Evolutionary conservation across 169 alveolate genomes (phyloP), one percentile per base, ranked within the genome.

Genomic region (Plasmodium yoelii): DNA sequence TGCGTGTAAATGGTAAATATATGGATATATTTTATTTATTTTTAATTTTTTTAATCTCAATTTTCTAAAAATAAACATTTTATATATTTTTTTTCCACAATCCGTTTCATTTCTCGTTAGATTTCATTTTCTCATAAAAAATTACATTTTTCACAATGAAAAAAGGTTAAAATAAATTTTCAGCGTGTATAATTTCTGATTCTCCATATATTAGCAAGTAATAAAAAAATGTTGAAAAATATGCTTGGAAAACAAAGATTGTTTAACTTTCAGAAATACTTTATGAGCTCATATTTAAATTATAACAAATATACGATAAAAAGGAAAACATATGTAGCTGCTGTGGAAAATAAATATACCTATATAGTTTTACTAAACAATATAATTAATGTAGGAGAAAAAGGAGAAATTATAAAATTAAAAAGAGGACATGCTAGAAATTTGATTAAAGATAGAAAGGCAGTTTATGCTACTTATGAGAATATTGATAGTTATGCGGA

Each of bases 391-490:
- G 44, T 77, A 7, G 88, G 88, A 5, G 80, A 77, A 34, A 77
- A 77, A 34, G 88, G 88, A 28, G 88, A 77, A 10, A 77, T 77
- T 6, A 68, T 77, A 28, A 77, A 77, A 55, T 39, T 77, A 18
- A 77, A 39, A 68, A 63, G 88, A 77, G 88, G 88, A 42, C 42
- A 22, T 42, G 88, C 88, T 19, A 46, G 88, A 42, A 77, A 77
- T 46, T 53, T 77, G 49, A 77, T 77, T 51, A 77, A 77, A 64
- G 77, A 77, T 8, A 77, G 88, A 51, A 49, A 53, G 46, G 88
- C 88, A 34, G 88, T 77, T 1, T 77, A 77, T 68, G 88, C 88
- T 63, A 77, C 88, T 18, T 77, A 77, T 64, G 88, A 77, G 65
- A 77, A 77, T 77, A 49, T 77, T 2, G 88, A 77, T 57, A 15